These are phyloP conservation scores for Leccinellum luteum DNA, from an alignment of 768 basidiomycete genomes.

Conservation along the genomic window DNA sequence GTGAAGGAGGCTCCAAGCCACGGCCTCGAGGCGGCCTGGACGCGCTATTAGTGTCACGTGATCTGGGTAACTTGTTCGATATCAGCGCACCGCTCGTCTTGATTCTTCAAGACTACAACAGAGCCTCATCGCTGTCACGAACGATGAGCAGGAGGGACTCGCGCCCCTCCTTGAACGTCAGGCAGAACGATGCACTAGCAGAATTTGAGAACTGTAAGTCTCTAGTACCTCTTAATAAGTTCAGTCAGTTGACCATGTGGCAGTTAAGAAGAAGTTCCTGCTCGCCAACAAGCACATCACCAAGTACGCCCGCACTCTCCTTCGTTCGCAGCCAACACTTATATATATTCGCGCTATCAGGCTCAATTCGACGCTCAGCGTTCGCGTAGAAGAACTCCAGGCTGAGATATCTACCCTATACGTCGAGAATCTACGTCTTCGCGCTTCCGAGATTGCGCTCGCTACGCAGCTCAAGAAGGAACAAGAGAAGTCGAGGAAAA, in stretches of 20 bases:
- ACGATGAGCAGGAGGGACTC: conserved; percentile 36
- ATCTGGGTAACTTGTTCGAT: conserved; percentile 30
- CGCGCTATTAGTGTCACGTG: conserved; percentile 30
- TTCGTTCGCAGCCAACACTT: conserved; percentile 5
- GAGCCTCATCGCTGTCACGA: conserved; percentile 12
- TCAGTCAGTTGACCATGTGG: conserved; percentile 24
- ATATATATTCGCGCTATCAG: conserved; percentile 34
- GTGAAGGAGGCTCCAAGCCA: conserved; percentile 20
- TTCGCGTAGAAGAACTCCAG: conserved; percentile 82
- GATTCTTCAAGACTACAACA: not conserved
- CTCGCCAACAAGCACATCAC: conserved; percentile 91
- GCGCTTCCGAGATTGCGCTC: conserved; percentile 77
- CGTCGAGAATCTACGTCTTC: conserved; percentile 78
- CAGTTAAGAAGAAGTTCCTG: conserved; percentile 91
- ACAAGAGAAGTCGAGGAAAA: conserved; percentile 68
- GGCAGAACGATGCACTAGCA: conserved; percentile 76
- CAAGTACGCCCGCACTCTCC: conserved; percentile 50
- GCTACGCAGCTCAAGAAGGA: conserved; percentile 76
- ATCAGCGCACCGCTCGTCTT: conserved; percentile 31
- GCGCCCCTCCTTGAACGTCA: conserved; percentile 50
- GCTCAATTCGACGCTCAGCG: conserved; percentile 81
- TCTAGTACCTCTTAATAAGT: not conserved
- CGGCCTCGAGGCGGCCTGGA: conserved; percentile 29
- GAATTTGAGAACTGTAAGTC: conserved; percentile 82
- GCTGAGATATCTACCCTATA: conserved; percentile 79